These are phyloP conservation scores for Hyphopichia pseudoburtonii DNA, from an alignment of 1,139 yeast species.

Conservation along the genomic window DNA sequence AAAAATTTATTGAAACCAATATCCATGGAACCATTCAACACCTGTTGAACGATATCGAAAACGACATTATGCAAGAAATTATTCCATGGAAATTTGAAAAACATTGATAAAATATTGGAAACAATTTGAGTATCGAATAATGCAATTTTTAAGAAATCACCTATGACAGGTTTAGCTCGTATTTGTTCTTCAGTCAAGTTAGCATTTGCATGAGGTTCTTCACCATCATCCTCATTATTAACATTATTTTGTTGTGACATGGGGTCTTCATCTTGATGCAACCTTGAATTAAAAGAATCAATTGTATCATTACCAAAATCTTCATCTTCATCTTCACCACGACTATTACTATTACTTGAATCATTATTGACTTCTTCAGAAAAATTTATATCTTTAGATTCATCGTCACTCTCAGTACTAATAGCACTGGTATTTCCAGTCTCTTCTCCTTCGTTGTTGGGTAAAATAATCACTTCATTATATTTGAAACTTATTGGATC, in stretches of 20 bases:
- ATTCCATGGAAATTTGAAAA: conserved; percentile 95
- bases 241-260: conserved; percentile 20
- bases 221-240: conserved; percentile 33
- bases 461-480: conserved; percentile 45
- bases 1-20: conserved; percentile 82
- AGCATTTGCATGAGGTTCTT: conserved; percentile 53
- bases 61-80: conserved; percentile 96
- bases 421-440: conserved; percentile 4
- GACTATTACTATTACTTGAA: not conserved
- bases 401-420: conserved; percentile 9
- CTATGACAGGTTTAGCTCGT: conserved; percentile 76
- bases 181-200: conserved; percentile 58
- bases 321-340: conserved; percentile 17
- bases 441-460: conserved; percentile 19
- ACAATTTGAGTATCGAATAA: conserved; percentile 80
- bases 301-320: conserved; percentile 42
- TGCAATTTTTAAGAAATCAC: conserved; percentile 85
- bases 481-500: conserved; percentile 51
- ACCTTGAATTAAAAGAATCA: conserved; percentile 45
- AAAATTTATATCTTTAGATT: conserved; percentile 5
- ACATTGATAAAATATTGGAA: conserved; percentile 75
- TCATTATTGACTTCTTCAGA: not conserved
- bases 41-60: conserved; percentile 95
- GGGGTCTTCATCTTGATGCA: conserved; percentile 23
- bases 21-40: conserved; percentile 93